Evolutionary conservation across 73 alveolate genomes (phyloP).

Genomic region (Symbiodinium natans): DNA sequence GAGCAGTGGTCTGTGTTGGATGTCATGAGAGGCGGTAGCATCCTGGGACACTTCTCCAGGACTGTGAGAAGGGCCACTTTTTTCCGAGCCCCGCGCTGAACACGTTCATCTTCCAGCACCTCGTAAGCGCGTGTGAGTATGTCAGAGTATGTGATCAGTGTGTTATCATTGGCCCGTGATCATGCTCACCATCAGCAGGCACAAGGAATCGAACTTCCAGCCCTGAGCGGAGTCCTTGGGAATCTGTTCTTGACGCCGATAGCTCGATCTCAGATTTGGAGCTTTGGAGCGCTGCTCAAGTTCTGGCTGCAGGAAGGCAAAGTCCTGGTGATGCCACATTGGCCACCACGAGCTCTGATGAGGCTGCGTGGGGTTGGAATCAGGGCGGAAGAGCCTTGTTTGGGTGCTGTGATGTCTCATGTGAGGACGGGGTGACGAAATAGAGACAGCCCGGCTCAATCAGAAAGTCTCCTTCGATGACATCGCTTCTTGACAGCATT

Average conservation of each 20-base stretch:
- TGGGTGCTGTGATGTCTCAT: too few relatives aligned
- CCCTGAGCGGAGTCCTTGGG: too few relatives aligned
- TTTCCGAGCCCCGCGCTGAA: slow-evolving; percentile 34
- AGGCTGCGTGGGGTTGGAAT: not conserved
- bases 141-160: too few relatives aligned
- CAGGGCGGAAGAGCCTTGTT: not conserved
- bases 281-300: slow-evolving; percentile 93
- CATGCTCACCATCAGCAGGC: slow-evolving; percentile 52
- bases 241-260: too few relatives aligned
- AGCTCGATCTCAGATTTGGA: slow-evolving; percentile 86
- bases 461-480: slow-evolving; percentile 89
- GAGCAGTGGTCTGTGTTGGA: too few relatives aligned
- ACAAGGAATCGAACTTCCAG: too few relatives aligned
- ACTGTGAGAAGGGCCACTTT: slow-evolving; percentile 86
- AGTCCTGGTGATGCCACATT: slow-evolving; percentile 87
- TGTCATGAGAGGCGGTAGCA: too few relatives aligned
- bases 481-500: slow-evolving; percentile 12
- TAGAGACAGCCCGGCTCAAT: slow-evolving; percentile 39
- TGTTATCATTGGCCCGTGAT: too few relatives aligned
- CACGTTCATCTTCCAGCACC: too few relatives aligned
- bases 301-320: slow-evolving; percentile 82
- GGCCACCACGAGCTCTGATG: slow-evolving; percentile 43
- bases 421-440: slow-evolving; percentile 39
- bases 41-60: too few relatives aligned
- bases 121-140: too few relatives aligned